A percentile compares a stretch with the other conserved stretches of the same genome.
Evolutionary conservation across 2,329 filamentous ascomycete species (phyloP).

Genomic region (Paecilomyces variotii): DNA sequence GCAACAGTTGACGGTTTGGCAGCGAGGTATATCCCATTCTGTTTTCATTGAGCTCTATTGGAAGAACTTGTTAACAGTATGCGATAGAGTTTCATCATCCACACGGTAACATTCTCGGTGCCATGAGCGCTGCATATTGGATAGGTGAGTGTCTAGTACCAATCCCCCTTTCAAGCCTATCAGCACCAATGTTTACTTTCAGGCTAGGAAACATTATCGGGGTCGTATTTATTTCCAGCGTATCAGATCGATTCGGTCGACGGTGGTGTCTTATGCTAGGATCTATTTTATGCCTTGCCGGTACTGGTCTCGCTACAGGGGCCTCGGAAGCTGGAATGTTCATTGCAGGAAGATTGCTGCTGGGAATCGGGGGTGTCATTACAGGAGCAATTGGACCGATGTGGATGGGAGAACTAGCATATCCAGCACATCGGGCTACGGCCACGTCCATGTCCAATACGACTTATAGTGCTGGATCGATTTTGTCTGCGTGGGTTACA

Average conservation of each 20-base stretch:
- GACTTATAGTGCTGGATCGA: not conserved
- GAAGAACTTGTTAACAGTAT: not conserved
- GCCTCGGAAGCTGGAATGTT: not conserved
- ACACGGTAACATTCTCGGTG: not conserved
- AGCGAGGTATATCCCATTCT: not conserved
- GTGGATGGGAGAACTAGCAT: not conserved
- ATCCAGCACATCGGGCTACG: not conserved
- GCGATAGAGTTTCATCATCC: not conserved
- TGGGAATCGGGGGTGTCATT: not conserved
- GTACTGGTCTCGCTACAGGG: not conserved
- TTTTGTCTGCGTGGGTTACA: not conserved
- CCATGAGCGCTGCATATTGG: conserved; percentile 1
- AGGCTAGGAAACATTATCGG: not conserved
- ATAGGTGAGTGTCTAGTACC: not conserved
- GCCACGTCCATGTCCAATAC: not conserved
- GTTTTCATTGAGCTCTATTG: not conserved
- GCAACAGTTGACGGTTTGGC: conserved; percentile 1
- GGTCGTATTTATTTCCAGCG: not conserved
- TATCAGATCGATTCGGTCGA: not conserved
- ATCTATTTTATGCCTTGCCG: not conserved
- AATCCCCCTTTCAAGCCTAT: not conserved
- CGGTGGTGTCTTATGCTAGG: not conserved
- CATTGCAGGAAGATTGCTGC: not conserved
- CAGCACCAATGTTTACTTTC: not conserved
- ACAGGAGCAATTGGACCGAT: not conserved